These are phyloP conservation scores for Coemansia sp. DNA, from an alignment of 192 early-diverging fungal species.

Conservation along the genomic window DNA sequence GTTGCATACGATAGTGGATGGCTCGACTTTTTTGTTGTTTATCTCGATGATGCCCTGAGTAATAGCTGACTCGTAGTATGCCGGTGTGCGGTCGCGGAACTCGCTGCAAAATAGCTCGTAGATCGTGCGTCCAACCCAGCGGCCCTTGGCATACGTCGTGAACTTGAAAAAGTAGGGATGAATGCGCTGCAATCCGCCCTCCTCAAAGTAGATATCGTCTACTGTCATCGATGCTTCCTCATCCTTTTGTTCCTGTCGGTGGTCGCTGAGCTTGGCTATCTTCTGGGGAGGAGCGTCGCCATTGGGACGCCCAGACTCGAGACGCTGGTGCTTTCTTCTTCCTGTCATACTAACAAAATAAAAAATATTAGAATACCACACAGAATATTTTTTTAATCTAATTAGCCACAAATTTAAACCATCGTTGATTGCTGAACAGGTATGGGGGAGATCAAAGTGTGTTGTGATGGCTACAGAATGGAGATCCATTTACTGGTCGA, in stretches of 20 bases:
- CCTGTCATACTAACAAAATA: neutral
- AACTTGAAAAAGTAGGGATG: slow-evolving; percentile 83
- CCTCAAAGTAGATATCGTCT: slow-evolving; percentile 31
- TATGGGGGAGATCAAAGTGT: neutral
- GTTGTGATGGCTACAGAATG: neutral
- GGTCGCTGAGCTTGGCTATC: neutral
- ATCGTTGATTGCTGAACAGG: neutral
- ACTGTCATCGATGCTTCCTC: neutral
- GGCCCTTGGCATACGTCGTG: slow-evolving; percentile 80
- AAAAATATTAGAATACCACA: neutral
- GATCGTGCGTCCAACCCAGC: slow-evolving; percentile 80
- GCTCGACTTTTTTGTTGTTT: slow-evolving; percentile 61
- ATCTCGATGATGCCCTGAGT: slow-evolving; percentile 76
- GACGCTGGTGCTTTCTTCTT: neutral
- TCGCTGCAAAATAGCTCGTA: slow-evolving; percentile 82
- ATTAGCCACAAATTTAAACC: neutral
- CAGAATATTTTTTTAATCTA: neutral
- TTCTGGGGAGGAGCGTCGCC: neutral
- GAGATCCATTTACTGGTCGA: too few relatives aligned
- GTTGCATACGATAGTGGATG: slow-evolving; percentile 69
- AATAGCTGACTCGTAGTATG: slow-evolving; percentile 86
- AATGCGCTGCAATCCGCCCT: slow-evolving; percentile 53
- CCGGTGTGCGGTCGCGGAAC: slow-evolving; percentile 77
- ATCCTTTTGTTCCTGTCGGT: neutral
- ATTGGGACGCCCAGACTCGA: neutral